Evolutionary conservation across 768 basidiomycete species (phyloP), one percentile per base, ranked within the genome.

Genomic region (Psilocybe cyanescens): DNA sequence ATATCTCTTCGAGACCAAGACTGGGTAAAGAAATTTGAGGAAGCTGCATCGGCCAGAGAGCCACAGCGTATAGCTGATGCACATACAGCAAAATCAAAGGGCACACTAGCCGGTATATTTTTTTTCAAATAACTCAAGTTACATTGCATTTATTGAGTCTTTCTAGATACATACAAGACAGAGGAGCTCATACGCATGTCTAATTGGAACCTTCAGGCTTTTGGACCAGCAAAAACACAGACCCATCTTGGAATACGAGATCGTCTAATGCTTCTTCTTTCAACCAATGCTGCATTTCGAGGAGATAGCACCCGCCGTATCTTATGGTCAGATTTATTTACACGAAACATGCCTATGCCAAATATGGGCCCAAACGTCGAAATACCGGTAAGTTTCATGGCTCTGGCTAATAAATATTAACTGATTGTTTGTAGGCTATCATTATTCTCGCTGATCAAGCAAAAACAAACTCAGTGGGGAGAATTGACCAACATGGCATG

Each of bases 381-480:
- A 12, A 59, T 63, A 17, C 61, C 57, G 59, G 74, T 74, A 77
- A 19, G 19, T 19, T 19, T 19, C 19, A 19, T 19, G 19, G 19
- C 19, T 19, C 19, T 19, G 19, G 19, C 19, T 19, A 19, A 19
- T 19, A 19, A 19, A 19, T 19, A 19, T 19, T 19, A 19, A 19
- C 19, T 19, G 19, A 19, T 19, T 19, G 19, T 19, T 19, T 19
- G 19, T 19, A 19, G 76, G 72, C 72, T 3, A 67, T 76, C 8
- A 64, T 63, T 1, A 41, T 71, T 1, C 58, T 74, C 3, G 61
- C 71, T 2, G 64, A 76, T 56, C 67, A 71, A 55, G 69, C 68
- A 11, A 78, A 78, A 59, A 60, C 65, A 46, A 78, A 77, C 61
- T 66, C 68, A 7, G 54, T 60, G 2, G 76, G 75, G 1, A 62